phyloP scores from a whole-genome alignment of 805 yeast species.

The Lipomyces starkeyi region DNA sequence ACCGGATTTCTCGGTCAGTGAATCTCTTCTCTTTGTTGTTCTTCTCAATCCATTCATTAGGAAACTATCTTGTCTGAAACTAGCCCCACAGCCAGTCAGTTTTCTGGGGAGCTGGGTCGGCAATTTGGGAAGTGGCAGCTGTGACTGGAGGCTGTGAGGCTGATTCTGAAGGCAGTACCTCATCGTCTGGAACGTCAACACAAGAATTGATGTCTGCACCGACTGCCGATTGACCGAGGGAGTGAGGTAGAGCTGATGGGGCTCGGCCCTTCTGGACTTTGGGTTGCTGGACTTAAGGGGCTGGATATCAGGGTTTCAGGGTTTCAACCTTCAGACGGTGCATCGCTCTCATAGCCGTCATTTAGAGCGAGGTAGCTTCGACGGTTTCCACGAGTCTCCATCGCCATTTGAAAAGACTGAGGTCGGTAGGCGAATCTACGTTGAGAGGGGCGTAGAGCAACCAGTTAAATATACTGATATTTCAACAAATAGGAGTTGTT shows the following conservation, averaged over 20 bases:
- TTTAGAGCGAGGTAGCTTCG: background rate
- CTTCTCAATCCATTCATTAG: constrained; percentile 3
- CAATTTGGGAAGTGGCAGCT: background rate
- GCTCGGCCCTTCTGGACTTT: background rate
- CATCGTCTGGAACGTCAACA: background rate
- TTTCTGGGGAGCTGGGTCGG: too few species aligned
- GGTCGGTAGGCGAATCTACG: too few species aligned
- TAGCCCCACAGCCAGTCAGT: background rate
- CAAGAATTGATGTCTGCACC: background rate
- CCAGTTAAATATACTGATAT: too few species aligned
- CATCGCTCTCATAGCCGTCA: background rate
- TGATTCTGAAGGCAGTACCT: too few species aligned
- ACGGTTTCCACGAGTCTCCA: constrained; percentile 1
- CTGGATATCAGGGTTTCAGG: too few species aligned
- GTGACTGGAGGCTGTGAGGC: constrained; percentile 2
- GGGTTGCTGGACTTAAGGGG: background rate
- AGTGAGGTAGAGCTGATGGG: background rate
- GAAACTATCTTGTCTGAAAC: background rate
- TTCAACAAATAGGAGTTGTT: too few species aligned
- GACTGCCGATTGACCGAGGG: background rate
- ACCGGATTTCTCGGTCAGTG: background rate
- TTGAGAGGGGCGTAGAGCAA: too few species aligned
- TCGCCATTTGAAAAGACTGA: background rate
- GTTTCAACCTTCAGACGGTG: background rate
- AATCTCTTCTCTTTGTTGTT: background rate